Base-by-base conservation (phyloP, 164 flowering plant species). In the Berberis thunbergii region DNA sequence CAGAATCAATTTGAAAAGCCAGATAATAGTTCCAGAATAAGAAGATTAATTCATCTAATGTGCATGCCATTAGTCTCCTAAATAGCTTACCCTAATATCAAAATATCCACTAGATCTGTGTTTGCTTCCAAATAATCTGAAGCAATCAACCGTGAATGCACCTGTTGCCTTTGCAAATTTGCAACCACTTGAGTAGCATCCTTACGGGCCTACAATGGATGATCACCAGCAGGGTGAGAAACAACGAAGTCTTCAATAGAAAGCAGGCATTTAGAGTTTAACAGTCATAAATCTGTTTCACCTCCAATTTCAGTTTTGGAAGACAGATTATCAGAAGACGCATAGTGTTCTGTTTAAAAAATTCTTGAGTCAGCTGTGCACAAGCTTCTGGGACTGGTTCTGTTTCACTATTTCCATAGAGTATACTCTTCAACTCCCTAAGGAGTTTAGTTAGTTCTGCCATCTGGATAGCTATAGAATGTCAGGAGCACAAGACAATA, bases 171-270 rank as follows among this genome's bases (percentile, higher is more conserved):
- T 71, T 91, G 99, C 69, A 94, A 75, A 80, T 94, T 94, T 41
- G 99, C 96, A 74, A 91, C 97, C 67, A 94, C 86, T 76, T 91
- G 99, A 58, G 96, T 87, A 39, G 96, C 99, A 87, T 91, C 97
- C 77, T 84, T 91, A 48, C 99, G 84, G 50, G 93, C 78, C 99
- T 94, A 75, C 72, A 77, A 59, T 72, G 70, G 10, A 41, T 54
- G n/a, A 71, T 38, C 26, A 61, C 54, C 6, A 44, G 26, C 26
- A 26, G 26, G 26, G 26, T 26, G 26, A 26, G 26, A 26, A 26
- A 26, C 26, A 26, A 26, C 26, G 26, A 26, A 0, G 26, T 26
- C 26, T 26, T 26, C 26, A 26, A 26, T 26, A 26, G 26, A 26
- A 26, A 26, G 26, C 26, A 26, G 26, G 26, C 26, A 26, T 26